Conservation (phyloP, 495 filamentous ascomycete genomes). For the Aspergillus cavernicola region DNA sequence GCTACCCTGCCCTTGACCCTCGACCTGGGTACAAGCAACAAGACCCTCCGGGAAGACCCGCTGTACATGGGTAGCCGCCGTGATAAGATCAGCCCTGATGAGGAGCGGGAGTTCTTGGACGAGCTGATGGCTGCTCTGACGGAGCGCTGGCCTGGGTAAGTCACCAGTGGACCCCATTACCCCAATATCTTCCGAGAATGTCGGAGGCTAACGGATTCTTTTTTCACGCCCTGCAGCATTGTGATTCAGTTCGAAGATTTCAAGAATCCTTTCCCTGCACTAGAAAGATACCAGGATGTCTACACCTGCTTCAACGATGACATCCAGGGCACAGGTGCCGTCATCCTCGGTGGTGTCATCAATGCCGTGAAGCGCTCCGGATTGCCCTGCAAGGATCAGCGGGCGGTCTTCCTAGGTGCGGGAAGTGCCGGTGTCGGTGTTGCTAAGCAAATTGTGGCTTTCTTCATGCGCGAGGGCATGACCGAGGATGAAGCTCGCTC, state of each 20-base stretch:
- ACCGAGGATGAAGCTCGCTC: slow-evolving; percentile 84
- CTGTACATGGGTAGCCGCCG: slow-evolving; percentile 87
- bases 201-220: slow-evolving; percentile 24
- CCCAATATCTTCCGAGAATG: slow-evolving; percentile 16
- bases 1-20: slow-evolving; percentile 88
- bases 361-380: slow-evolving; percentile 87
- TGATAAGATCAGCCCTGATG: slow-evolving; percentile 72
- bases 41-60: slow-evolving; percentile 82
- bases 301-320: slow-evolving; percentile 99
- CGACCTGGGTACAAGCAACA: slow-evolving; percentile 89
- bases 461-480: slow-evolving; percentile 88
- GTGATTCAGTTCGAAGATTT: slow-evolving; percentile 98
- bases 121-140: slow-evolving; percentile 92
- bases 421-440: slow-evolving; percentile 95
- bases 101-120: slow-evolving; percentile 92
- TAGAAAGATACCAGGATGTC: slow-evolving; percentile 79
- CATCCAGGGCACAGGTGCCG: slow-evolving; percentile 94
- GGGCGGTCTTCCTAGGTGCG: slow-evolving; percentile 92
- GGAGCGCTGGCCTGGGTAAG: slow-evolving; percentile 78
- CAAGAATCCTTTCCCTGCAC: slow-evolving; percentile 94
- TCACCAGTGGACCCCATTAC: slow-evolving; percentile 17
- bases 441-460: slow-evolving; percentile 93
- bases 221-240: slow-evolving; percentile 58
- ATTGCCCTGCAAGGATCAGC: slow-evolving; percentile 83
- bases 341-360: slow-evolving; percentile 91